Base-by-base conservation (phyloP, 805 yeast genomes). In the Ogataea paradorogensis region DNA sequence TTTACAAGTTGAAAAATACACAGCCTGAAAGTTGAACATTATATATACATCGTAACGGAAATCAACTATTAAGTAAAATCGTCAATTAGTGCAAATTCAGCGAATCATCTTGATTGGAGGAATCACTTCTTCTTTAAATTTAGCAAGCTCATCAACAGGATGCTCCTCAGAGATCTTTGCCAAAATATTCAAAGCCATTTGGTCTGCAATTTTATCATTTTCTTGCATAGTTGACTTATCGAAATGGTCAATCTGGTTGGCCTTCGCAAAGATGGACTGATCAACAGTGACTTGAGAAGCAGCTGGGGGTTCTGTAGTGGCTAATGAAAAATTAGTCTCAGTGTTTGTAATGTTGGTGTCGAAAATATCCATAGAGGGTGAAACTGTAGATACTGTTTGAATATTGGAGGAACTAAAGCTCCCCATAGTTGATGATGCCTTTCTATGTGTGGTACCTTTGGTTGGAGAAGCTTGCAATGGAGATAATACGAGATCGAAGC, bases 221-320 rank as follows among this genome's bases (percentile, higher is more conserved):
- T 53, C 56, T 11, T 30, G 40, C 16, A 37, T 34, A 7, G 51
- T 32, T 10, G 27, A 36, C 37, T 51, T 56, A 40, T 59, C 62
- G 13, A 55, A 51, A 44, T 61, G 63, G 40, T 61, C 64, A 9
- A 61, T 61, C 38, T 61, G 65, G 30, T 61, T 55, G 4, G 64
- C 44, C 38, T 55, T 56, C 5, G 43, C 52, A 40, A 61, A 61
- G 1, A 61, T 50, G 7, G 61, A 53, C 30, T 51, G 46, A 15
- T 40, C 41, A 9, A 24, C 22, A 16, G 11, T 18, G 4, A 26
- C 6, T n/a, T 27, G 32, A 7, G 43, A 38, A n/a, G 42, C 27
- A 10, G 34, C 14, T 14, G 42, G 30, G 6, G 25, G 30, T 15
- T 39, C 42, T 1, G 33, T 29, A 15, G 38, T 27, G 15, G 42